These are phyloP conservation scores for Ocimum tenuiflorum DNA, from an alignment of 257 asterid genomes.

Conservation along the genomic window DNA sequence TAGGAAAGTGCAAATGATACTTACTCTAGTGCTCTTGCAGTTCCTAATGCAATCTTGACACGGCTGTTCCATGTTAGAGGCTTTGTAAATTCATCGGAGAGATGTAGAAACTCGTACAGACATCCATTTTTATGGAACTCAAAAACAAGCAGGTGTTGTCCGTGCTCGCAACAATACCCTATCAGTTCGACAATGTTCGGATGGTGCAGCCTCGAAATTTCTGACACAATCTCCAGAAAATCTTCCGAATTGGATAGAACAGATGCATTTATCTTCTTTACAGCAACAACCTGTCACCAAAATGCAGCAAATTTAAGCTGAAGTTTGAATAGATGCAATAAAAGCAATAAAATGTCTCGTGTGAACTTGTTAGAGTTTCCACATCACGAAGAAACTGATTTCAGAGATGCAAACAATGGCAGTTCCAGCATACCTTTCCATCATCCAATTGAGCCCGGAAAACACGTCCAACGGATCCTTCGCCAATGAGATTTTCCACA, in stretches of 20 bases:
- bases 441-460: slow-evolving; percentile 73
- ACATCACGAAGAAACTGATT: neutral
- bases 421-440: slow-evolving; percentile 49
- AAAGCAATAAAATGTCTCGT: neutral
- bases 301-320: neutral
- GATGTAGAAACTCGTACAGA: slow-evolving; percentile 63
- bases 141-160: slow-evolving; percentile 71
- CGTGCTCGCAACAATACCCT: slow-evolving; percentile 91
- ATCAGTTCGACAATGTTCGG: slow-evolving; percentile 80
- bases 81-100: slow-evolving; percentile 65
- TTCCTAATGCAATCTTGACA: slow-evolving; percentile 89
- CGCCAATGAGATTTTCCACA: slow-evolving; percentile 72
- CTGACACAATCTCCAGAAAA: slow-evolving; percentile 68
- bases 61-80: slow-evolving; percentile 89
- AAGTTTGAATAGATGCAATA: no score
- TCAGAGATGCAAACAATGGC: neutral
- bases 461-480: slow-evolving; percentile 85
- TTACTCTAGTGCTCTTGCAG: slow-evolving; percentile 93
- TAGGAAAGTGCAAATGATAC: slow-evolving; percentile 10
- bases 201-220: slow-evolving; percentile 60
- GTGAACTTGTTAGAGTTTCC: neutral
- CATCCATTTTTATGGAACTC: slow-evolving; percentile 83
- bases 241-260: slow-evolving; percentile 53
- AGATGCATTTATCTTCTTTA: slow-evolving; percentile 77
- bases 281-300: slow-evolving; percentile 70